Evolutionary conservation across 108 stramenopile genomes (phyloP).

Genomic region (Discostella stelligeroides): DNA sequence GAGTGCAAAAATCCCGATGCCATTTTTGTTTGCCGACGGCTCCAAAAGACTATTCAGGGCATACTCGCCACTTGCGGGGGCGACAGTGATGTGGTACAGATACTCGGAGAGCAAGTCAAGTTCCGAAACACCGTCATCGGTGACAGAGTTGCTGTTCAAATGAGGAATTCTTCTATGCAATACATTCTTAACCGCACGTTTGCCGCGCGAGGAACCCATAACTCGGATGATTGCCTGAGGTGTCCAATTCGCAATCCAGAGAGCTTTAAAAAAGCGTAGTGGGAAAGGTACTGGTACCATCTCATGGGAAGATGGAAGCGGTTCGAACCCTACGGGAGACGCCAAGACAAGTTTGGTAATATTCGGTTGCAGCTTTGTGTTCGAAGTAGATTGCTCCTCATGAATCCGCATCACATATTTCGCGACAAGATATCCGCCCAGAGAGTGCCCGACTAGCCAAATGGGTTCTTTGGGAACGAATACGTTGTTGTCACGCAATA

Average conservation of each 20-base stretch:
- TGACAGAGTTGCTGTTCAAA: constrained; percentile 11
- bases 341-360: constrained; percentile 49
- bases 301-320: constrained; percentile 19
- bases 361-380: constrained; percentile 9
- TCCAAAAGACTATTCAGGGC: constrained; percentile 56
- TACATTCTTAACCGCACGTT: constrained; percentile 27
- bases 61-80: constrained; percentile 55
- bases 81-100: constrained; percentile 56
- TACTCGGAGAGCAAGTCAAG: constrained; percentile 51
- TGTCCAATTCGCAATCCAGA: constrained; percentile 57
- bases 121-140: constrained; percentile 6
- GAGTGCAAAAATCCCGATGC: constrained; percentile 47
- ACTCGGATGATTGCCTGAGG: constrained; percentile 49
- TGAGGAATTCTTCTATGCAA: constrained; percentile 53
- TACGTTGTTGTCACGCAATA: constrained; percentile 16
- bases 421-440: constrained; percentile 57
- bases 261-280: constrained; percentile 49
- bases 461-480: constrained; percentile 28
- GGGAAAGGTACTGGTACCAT: constrained; percentile 30
- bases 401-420: constrained; percentile 45
- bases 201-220: constrained; percentile 50
- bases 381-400: neutral
- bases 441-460: constrained; percentile 53
- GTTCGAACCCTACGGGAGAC: constrained; percentile 53
- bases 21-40: constrained; percentile 41